Evolutionary conservation across 2,329 filamentous ascomycete species (phyloP).

Genomic region (Tolypocladium sp.): DNA sequence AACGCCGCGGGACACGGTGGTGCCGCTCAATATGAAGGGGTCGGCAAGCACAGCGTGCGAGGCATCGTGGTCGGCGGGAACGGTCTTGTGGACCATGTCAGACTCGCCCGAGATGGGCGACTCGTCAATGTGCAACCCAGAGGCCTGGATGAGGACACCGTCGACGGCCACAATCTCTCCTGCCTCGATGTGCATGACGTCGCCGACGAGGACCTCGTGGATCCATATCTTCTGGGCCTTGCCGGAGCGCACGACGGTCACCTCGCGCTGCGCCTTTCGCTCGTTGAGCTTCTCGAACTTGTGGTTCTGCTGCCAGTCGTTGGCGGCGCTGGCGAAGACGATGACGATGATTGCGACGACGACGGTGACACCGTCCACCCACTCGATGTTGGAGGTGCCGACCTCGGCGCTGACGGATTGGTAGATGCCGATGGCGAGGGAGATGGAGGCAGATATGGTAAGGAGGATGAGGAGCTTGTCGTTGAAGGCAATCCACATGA

Average conservation of each 20-base stretch:
- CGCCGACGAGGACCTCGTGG: constrained; percentile 63
- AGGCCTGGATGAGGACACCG: constrained; percentile 53
- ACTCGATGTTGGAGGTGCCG: constrained; percentile 53
- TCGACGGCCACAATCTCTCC: constrained; percentile 65
- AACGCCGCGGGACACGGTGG: constrained; percentile 67
- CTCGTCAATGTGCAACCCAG: constrained; percentile 55
- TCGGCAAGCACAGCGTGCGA: constrained; percentile 47
- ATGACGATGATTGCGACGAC: constrained; percentile 69
- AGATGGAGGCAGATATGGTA: constrained; percentile 63
- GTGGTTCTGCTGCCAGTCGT: constrained; percentile 75
- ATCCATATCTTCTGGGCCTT: constrained; percentile 60
- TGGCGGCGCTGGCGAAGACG: constrained; percentile 66
- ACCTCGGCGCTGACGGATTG: constrained; percentile 52
- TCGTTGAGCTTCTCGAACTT: constrained; percentile 74
- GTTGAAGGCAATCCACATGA: constrained; percentile 71
- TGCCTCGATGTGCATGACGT: constrained; percentile 63
- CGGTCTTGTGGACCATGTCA: constrained; percentile 58
- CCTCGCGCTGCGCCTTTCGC: constrained; percentile 66
- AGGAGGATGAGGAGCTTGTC: constrained; percentile 70
- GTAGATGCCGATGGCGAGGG: constrained; percentile 65
- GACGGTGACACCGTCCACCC: constrained; percentile 76
- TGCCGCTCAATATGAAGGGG: constrained; percentile 73
- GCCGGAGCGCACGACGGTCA: constrained; percentile 71
- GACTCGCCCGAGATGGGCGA: constrained; percentile 72
- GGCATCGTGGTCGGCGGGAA: constrained; percentile 48